A percentile compares a stretch with the other conserved stretches of the same genome.
These are phyloP conservation scores for Boletus hoseneyae DNA, from an alignment of 1,284 basidiomycete genomes.

Conservation along the genomic window DNA sequence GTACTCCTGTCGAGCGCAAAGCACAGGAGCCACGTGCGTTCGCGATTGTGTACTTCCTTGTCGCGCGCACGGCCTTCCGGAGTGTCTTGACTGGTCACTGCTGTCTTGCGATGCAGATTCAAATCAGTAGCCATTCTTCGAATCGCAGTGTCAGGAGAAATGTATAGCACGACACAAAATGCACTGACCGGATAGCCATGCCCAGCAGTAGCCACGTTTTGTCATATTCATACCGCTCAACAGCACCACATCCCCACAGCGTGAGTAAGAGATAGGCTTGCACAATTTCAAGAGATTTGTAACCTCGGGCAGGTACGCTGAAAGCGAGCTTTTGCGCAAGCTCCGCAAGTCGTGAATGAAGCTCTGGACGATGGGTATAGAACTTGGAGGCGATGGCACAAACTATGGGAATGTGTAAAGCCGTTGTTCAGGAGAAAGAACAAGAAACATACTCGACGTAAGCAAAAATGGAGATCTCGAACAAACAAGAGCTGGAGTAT, in stretches of 20 bases:
- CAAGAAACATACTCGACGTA: conserved; percentile 74
- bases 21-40: conserved; percentile 92
- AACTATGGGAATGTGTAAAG: conserved; percentile 45
- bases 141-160: conserved; percentile 11
- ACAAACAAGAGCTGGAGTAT: conserved; percentile 89
- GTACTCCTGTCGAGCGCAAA: conserved; percentile 88
- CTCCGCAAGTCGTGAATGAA: conserved; percentile 79
- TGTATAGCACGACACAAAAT: neutral
- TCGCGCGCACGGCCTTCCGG: conserved; percentile 73
- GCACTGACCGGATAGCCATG: conserved; percentile 73
- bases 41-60: conserved; percentile 87
- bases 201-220: conserved; percentile 91
- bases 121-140: conserved; percentile 91
- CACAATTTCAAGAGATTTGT: conserved; percentile 95
- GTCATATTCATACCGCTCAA: conserved; percentile 94
- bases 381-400: conserved; percentile 93
- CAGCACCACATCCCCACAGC: conserved; percentile 87
- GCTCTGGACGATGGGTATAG: conserved; percentile 79
- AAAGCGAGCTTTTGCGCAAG: conserved; percentile 92
- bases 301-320: conserved; percentile 77
- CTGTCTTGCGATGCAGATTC: conserved; percentile 89
- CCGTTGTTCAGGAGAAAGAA: neutral
- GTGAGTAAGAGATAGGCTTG: conserved; percentile 85
- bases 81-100: conserved; percentile 64
- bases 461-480: conserved; percentile 90